Percentiles rank a stretch among this genome's conserved stretches.
phyloP scores from a whole-genome alignment of 2,329 filamentous ascomycete genomes.

The Thyridium curvatum region DNA sequence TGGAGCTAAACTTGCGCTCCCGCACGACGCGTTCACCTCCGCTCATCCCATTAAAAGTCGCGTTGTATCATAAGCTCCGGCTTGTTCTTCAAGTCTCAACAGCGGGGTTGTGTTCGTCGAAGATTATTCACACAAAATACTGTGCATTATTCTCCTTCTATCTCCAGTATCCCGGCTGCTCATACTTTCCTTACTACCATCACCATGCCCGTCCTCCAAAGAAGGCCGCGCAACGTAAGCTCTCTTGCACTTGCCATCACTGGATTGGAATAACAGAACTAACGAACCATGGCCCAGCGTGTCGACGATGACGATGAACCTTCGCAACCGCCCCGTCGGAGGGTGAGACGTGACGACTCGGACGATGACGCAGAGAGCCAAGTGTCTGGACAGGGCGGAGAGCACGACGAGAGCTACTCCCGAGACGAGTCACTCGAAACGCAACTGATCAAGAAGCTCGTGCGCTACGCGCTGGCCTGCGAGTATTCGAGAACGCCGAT shows the following conservation, averaged over 20 bases:
- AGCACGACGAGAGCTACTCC: constrained; percentile 5
- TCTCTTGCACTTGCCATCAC: too few species aligned
- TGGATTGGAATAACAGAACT: too few species aligned
- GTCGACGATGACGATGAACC: constrained; percentile 11
- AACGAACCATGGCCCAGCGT: constrained; percentile 2
- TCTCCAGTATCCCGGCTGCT: too few species aligned
- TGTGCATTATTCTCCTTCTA: too few species aligned
- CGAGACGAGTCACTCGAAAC: constrained; percentile 33
- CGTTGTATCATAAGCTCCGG: too few species aligned
- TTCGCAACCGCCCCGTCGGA: constrained; percentile 5
- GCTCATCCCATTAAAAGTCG: too few species aligned
- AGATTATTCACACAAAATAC: too few species aligned
- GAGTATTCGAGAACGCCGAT: constrained; percentile 58
- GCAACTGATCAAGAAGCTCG: constrained; percentile 57
- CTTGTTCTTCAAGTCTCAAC: too few species aligned
- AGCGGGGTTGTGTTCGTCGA: too few species aligned
- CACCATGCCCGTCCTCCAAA: constrained; percentile 9
- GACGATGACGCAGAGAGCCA: constrained; percentile 29
- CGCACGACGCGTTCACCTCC: too few species aligned
- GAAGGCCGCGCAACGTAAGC: constrained; percentile 10
- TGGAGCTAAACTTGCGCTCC: too few species aligned
- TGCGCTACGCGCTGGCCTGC: constrained; percentile 62
- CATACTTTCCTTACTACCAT: too few species aligned
- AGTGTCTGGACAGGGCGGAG: constrained; percentile 20
- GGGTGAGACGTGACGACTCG: constrained; percentile 2